Percentiles rank a stretch among this genome's conserved stretches.
Conservation (phyloP, 179 eudicot genomes). For the Beta macrorhiza region DNA sequence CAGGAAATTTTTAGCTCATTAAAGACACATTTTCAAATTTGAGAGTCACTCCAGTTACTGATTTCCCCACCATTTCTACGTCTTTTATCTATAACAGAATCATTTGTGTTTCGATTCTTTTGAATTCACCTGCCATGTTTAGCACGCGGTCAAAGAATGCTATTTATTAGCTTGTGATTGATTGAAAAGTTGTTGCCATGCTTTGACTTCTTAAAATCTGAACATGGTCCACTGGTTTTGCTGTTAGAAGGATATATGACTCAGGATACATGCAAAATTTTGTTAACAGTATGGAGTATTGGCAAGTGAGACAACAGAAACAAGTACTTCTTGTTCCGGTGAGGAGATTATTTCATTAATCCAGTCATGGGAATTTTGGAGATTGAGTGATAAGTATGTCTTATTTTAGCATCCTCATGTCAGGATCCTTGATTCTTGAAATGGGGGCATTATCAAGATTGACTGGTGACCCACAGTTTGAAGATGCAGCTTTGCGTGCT, state of each 20-base stretch:
- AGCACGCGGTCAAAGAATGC: not conserved
- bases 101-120: not conserved
- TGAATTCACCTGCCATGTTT: not conserved
- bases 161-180: constrained; percentile 18
- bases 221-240: constrained; percentile 42
- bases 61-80: not conserved
- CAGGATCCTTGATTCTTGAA: constrained; percentile 96
- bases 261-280: constrained; percentile 48
- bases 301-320: constrained; percentile 93
- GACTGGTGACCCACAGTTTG: constrained; percentile 85
- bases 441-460: constrained; percentile 91
- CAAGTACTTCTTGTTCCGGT: constrained; percentile 99
- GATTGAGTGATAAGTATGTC: constrained; percentile 14
- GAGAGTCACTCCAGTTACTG: not conserved
- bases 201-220: constrained; percentile 21
- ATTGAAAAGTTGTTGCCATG: constrained; percentile 10
- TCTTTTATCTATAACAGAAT: not conserved
- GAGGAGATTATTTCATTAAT: constrained; percentile 28
- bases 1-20: not conserved
- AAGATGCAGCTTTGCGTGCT: constrained; percentile 86
- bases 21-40: not conserved
- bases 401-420: constrained; percentile 26
- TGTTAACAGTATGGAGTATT: constrained; percentile 91
- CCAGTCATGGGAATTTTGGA: not conserved
- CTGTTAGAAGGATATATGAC: constrained; percentile 60